A percentile compares a stretch with the other conserved stretches of the same genome.
Conservation (phyloP, 1,284 basidiomycete species). For the Meira miltonrushii region DNA sequence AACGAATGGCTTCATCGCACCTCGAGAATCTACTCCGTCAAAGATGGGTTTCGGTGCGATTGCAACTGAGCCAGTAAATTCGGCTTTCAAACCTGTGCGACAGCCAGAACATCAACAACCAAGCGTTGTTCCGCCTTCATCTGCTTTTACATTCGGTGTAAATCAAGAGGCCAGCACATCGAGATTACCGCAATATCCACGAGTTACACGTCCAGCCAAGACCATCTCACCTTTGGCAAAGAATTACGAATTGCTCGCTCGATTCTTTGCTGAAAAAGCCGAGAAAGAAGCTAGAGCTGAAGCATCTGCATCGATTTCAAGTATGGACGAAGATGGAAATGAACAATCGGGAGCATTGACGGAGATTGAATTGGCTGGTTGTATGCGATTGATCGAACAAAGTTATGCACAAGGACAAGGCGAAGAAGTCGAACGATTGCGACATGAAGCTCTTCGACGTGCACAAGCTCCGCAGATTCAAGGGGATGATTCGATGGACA, state of each 20-base stretch:
- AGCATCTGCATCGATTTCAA: slow-evolving; percentile 2
- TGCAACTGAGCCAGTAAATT: neutral
- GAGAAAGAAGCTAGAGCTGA: slow-evolving; percentile 12
- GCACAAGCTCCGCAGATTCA: neutral
- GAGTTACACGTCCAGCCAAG: no score
- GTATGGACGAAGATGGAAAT: neutral
- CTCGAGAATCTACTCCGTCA: neutral
- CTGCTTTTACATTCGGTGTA: neutral
- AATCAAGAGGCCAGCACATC: neutral
- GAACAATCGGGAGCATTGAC: slow-evolving; percentile 24
- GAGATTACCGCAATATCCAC: slow-evolving; percentile 1
- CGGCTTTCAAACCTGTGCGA: neutral
- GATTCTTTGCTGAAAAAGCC: slow-evolving; percentile 40
- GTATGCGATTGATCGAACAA: slow-evolving; percentile 33
- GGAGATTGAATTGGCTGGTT: slow-evolving; percentile 38
- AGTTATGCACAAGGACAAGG: slow-evolving; percentile 11
- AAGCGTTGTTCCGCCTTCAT: neutral
- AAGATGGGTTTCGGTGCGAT: neutral
- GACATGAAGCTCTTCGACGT: slow-evolving; percentile 4
- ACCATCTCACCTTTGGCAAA: slow-evolving; percentile 20
- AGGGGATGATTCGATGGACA: neutral
- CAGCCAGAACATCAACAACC: no score
- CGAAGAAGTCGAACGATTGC: slow-evolving; percentile 1
- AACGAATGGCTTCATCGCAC: neutral
- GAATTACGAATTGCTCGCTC: slow-evolving; percentile 36